Evolutionary conservation across 371 early-diverging fungal species (phyloP), one percentile per base, ranked within the genome.

Genomic region (Coemansia sp.): DNA sequence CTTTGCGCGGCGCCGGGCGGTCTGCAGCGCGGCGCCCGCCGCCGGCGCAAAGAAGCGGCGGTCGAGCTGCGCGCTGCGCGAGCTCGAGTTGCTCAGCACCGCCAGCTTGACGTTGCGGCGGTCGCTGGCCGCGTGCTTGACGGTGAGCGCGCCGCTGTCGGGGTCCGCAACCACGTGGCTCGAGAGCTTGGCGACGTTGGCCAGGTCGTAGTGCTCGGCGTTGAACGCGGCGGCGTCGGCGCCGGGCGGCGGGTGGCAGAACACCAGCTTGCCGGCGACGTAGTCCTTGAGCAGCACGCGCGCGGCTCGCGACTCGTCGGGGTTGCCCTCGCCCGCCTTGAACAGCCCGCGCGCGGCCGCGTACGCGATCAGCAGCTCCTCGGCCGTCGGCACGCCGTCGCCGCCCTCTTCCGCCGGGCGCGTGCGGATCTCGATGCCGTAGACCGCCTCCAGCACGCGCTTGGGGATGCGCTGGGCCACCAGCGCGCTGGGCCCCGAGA

Each of bases 281-380:
- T 95, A 97, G 81, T 98, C 99, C 80, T 98, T 98, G 55, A 98
- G 81, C 57, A 98, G 86, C 65, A 91, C 89, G 60, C 97, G 85
- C 0, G 99, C 97, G 4, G 98, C 96, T 41, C 98, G 88, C 2
- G 98, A 86, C 80, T 97, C 97, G 81, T 99, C 99, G 36, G 97
- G 97, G 77, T 94, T 94, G 71, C 99, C 99, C 77, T 95, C 94
- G 66, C 89, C 87, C 12, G 92, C 84, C 74, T 90, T 88, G 59
- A 90, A 89, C 71, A 89, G 92, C 38, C 99, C 99, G 74, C 99
- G 83, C 5, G 94, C 92, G 48, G 90, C 91, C 35, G 92, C 91
- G 80, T 88, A 91, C 36, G 91, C 84, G n/a, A 84, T 81, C 72
- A 90, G 81, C 38, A 91, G 77, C 72, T 90, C 90, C 69, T 91